Base-by-base conservation (phyloP, 306 rosid genomes). In the Heteromeles arbutifolia region DNA sequence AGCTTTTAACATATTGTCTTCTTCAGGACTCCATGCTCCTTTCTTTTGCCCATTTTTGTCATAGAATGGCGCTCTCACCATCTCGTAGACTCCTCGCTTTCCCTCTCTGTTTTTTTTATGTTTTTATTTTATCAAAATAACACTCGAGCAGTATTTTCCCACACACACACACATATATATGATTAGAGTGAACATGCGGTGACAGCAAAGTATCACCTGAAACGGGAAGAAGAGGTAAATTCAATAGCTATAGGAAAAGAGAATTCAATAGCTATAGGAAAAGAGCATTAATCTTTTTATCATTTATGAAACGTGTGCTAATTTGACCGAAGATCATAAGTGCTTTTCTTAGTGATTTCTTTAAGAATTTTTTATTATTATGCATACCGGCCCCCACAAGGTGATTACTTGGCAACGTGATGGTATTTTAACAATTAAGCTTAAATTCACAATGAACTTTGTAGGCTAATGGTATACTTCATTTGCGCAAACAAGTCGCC, bases 1-100 rank as follows among this genome's bases (percentile, higher is more conserved):
- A 45, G 77, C 83, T 84, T 57, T 90, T 72, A 93, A 80, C 79
- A n/a, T 85, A 4, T 72, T 58, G 74, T 90, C 98, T 80, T 93
- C 98, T 76, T 86, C 91, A 44, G 39, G 72, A 75, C 90, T 86
- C 98, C 95, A 93, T 3, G 89, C 95, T 17, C 96, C 98, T 87
- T 76, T 93, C 79, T 87, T 90, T 32, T 87, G 0, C 59, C 95
- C 98, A 82, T 73, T 78, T 80, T 86, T 78, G 78, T 89, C 96
- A 43, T 82, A 84, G 73, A 71, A 88, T 4, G 92, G 88, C n/a
- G 87, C 84, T 84, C 92, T 89, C 74, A 87, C 92, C 95, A 89
- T 93, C 65, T 79, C 6, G 4, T 59, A 28, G 11, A 19, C 24
- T 28, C 22, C 31, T 25, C 37, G 2, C 73, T 41, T 11, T 11